phyloP scores from a whole-genome alignment of 2,329 filamentous ascomycete genomes.

The Hymenoscyphus linearis region DNA sequence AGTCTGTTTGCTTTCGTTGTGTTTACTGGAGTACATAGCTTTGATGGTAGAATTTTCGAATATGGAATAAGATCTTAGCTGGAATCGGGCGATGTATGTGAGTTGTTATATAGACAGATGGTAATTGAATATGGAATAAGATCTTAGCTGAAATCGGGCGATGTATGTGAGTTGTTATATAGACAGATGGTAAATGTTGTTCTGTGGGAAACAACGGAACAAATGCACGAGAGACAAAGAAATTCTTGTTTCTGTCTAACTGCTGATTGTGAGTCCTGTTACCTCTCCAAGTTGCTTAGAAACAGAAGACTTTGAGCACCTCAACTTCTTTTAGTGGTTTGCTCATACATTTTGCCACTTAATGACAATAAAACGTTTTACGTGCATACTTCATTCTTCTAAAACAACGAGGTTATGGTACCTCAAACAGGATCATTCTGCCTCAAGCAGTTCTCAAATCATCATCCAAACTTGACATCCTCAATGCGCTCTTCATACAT shows the following conservation, averaged over 20 bases:
- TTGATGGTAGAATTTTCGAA: background rate
- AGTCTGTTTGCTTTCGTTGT: background rate
- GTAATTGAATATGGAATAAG: background rate
- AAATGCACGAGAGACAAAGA: background rate
- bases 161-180: background rate
- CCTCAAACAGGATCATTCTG: background rate
- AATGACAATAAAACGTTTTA: too few relatives aligned
- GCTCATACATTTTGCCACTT: too few relatives aligned
- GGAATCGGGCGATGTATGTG: background rate
- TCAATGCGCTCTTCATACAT: background rate
- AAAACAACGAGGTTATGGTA: background rate
- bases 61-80: background rate
- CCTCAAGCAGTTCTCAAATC: background rate
- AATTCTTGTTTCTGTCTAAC: too few relatives aligned
- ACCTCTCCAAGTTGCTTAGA: too few relatives aligned
- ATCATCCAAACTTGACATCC: background rate
- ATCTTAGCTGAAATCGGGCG: background rate
- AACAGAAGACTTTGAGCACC: too few relatives aligned
- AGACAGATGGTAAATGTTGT: background rate
- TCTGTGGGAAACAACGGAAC: background rate
- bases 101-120: background rate
- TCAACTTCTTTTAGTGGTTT: too few relatives aligned
- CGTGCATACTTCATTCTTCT: background rate
- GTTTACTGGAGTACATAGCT: background rate
- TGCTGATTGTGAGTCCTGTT: too few relatives aligned